Percentiles rank a stretch among this genome's conserved stretches.
Evolutionary conservation across 495 filamentous ascomycete species (phyloP).

Genomic region (Neurospora pannonica): DNA sequence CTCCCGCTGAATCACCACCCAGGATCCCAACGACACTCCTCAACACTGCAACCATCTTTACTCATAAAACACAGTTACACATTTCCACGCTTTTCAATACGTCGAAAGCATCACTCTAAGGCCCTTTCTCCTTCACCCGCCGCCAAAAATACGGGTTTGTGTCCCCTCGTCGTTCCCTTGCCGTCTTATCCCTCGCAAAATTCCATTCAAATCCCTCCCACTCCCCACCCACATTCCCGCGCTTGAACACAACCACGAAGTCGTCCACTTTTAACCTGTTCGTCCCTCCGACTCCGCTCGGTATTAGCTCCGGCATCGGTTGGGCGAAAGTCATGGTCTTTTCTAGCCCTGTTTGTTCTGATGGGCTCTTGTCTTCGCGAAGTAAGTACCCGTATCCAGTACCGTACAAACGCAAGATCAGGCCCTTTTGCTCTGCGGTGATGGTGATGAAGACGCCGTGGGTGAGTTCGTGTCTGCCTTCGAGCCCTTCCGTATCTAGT

Average conservation of each 20-base stretch:
- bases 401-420: background rate
- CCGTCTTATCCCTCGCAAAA: background rate
- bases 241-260: conserved; percentile 4
- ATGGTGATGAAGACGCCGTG: background rate
- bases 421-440: background rate
- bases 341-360: background rate
- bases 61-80: background rate
- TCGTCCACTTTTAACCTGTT: conserved; percentile 3
- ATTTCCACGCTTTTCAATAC: background rate
- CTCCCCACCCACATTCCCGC: background rate
- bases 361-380: background rate
- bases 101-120: background rate
- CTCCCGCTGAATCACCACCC: background rate
- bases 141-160: background rate
- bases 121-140: background rate
- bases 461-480: background rate
- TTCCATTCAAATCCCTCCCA: background rate
- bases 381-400: conserved; percentile 1
- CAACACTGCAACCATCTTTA: background rate
- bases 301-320: conserved; percentile 6
- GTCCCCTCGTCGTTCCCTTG: background rate
- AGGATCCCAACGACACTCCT: background rate
- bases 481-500: background rate
- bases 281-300: conserved; percentile 5
- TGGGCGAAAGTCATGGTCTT: conserved; percentile 9